phyloP scores from a whole-genome alignment of 2,329 filamentous ascomycete genomes.

The Arthrobotrys iridis region DNA sequence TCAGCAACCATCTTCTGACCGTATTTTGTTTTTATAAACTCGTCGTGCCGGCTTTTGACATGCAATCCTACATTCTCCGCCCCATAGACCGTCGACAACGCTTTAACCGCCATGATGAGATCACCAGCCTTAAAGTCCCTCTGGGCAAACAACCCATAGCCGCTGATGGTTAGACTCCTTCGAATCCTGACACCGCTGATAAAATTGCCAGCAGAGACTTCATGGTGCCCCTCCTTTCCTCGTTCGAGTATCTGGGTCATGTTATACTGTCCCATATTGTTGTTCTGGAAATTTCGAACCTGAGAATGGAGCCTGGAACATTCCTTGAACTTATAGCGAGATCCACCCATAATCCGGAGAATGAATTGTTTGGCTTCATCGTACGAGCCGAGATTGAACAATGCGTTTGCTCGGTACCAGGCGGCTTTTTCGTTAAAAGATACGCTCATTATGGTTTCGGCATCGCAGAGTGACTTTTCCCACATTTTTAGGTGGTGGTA shows the following conservation, averaged over 20 bases:
- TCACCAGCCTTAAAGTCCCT: conserved; percentile 35
- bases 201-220: conserved; percentile 18
- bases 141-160: conserved; percentile 13
- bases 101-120: conserved; percentile 22
- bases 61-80: conserved; percentile 4
- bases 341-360: conserved; percentile 18
- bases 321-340: conserved; percentile 45
- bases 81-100: conserved; percentile 10
- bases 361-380: conserved; percentile 26
- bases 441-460: not conserved
- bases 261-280: conserved; percentile 23
- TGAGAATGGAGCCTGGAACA: conserved; percentile 15
- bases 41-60: not conserved
- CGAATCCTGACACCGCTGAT: conserved; percentile 5
- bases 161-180: not conserved
- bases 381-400: conserved; percentile 11
- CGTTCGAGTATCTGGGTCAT: conserved; percentile 30
- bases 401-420: conserved; percentile 40
- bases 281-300: not conserved
- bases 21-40: conserved; percentile 8
- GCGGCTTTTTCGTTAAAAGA: conserved; percentile 27
- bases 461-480: conserved; percentile 22
- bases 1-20: conserved; percentile 23
- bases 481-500: conserved; percentile 12
- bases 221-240: not conserved